Conservation (phyloP, 2,329 filamentous ascomycete genomes). For the Ceratocystis huliohia region DNA sequence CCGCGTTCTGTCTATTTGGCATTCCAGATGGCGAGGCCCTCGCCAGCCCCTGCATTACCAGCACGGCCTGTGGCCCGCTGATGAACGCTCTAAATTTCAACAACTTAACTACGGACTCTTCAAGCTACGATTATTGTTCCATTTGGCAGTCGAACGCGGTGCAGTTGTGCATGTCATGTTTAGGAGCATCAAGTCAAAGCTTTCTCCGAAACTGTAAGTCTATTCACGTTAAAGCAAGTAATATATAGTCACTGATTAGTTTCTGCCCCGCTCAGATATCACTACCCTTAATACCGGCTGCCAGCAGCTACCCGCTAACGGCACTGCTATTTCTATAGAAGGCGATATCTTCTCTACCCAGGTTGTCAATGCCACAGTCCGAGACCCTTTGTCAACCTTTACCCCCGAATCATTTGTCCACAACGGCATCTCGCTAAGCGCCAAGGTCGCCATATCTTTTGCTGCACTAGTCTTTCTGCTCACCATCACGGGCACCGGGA, state of each 20-base stretch:
- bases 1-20: conserved; percentile 44
- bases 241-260: not conserved
- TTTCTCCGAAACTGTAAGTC: conserved; percentile 43
- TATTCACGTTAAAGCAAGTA: not conserved
- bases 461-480: conserved; percentile 39
- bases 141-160: conserved; percentile 33
- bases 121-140: conserved; percentile 43
- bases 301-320: conserved; percentile 37
- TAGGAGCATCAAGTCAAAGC: conserved; percentile 29
- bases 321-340: conserved; percentile 36
- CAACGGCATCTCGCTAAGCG: conserved; percentile 39
- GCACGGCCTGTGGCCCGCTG: conserved; percentile 41
- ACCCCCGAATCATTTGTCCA: conserved; percentile 31
- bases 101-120: conserved; percentile 35
- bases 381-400: conserved; percentile 33
- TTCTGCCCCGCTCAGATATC: conserved; percentile 30
- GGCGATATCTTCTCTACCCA: conserved; percentile 41
- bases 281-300: conserved; percentile 45
- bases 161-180: conserved; percentile 37
- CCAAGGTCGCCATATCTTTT: conserved; percentile 46
- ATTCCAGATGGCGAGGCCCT: conserved; percentile 30
- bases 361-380: conserved; percentile 38
- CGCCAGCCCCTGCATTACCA: conserved; percentile 41
- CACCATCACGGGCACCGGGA: conserved; percentile 36
- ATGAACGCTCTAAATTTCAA: conserved; percentile 36